Base-by-base conservation (phyloP, 306 rosid genomes). In the Trifolium repens region DNA sequence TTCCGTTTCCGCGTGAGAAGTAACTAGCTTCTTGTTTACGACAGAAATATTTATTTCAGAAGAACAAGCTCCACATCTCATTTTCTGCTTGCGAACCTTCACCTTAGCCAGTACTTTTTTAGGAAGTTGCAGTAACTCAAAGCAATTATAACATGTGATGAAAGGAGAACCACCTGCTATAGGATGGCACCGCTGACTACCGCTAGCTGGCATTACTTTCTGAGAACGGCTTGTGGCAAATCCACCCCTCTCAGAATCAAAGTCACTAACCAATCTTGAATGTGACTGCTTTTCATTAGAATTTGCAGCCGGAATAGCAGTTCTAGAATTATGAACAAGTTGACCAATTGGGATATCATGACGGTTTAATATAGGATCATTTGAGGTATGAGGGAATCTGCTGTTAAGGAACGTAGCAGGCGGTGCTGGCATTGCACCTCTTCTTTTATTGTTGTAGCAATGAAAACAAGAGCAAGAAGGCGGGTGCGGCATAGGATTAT, bases 151-250 rank as follows among this genome's bases (percentile, higher is more conserved):
- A 65, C 99, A 96, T 11, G 97, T 79, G 47, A 96, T 73, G 84
- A 96, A 96, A 37, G 99, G 99, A 69, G 99, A 91, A 73, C 98
- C 99, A 49, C 96, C 92, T 15, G 92, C 90, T 46, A 96, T 62
- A 62, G 99, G 98, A 68, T 70, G 84, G 73, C 88, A 88, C 44
- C 65, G 91, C 54, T 77, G 82, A 26, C 81, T 78, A 76, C 87
- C 82, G 74, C 78, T 72, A 22, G 85, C 76, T 39, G 86, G 74
- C 81, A 78, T 78, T 24, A 75, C 84, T 87, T 88, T 91, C 10
- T 83, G 83, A 75, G 93, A 88, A 47, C 67, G 90, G 70, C 70
- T 55, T 53, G 62, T 73, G 34, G 49, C 72, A 75, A 77, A 81
- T 39, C 80, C 83, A 19, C 84, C 91, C 80, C 67, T 83, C 42